Evolutionary conservation across 129 eudicot genomes (phyloP), one percentile per base, ranked within the genome.

Genomic region (Saussurea involucrata): DNA sequence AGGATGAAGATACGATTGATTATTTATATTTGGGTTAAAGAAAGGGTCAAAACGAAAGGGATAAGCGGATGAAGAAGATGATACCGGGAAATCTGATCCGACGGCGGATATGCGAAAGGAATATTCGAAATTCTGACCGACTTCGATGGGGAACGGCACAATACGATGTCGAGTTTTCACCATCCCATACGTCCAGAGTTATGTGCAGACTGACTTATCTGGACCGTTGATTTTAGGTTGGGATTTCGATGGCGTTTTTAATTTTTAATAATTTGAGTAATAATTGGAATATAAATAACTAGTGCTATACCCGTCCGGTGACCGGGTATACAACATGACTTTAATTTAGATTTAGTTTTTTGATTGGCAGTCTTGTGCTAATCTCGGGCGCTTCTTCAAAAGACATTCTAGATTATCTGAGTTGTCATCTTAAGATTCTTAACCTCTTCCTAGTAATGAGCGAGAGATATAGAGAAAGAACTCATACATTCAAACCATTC

Each of bases 51-150:
- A 55, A 25, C 8, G 63, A 36, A 36, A 36, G 46, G 53, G 64
- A 57, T 36, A 29, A 60, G 49, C 11, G 46, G 34, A 25, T 12
- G 33, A 46, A 44, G 71, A 42, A 58, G 80, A 58, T 40, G 78
- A 76, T 78, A 63, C 17, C 6, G 21, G 8, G 76, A 76, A 71
- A 80, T 72, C 66, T 66, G 32, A 65, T 80, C 78, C 8, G 83
- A 73, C 78, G 83, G 76, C 68, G 78, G 32, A 79, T 84, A 84
- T 84, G 49, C 81, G 81, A 25, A 69, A 61, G 79, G 78, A 84
- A 79, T 68, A 78, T 79, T 46, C 83, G 40, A 49, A 58, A 4
- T 2, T 78, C 36, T 79, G 58, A 71, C 60, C 22, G 83, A 46
- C 55, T 61, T 34, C 33, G 63, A 24, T 42, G 72, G 37, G 64